Conservation (phyloP, 2,329 filamentous ascomycete species). For the Cryphonectria nitschkei region DNA sequence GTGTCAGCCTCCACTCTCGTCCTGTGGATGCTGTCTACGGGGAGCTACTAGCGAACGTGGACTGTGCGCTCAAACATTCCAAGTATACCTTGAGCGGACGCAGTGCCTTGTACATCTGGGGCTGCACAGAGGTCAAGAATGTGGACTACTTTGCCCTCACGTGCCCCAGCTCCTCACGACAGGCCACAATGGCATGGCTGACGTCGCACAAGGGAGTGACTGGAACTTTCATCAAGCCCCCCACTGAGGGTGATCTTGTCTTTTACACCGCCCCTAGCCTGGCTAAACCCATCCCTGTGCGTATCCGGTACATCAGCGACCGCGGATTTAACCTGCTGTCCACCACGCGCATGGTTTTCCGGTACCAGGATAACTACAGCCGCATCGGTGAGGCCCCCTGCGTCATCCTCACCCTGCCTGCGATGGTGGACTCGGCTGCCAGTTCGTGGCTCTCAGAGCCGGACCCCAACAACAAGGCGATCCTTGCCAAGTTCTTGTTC, state of each 20-base stretch:
- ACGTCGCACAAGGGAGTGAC: conserved; percentile 39
- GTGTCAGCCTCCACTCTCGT: not conserved
- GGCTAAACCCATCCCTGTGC: conserved; percentile 36
- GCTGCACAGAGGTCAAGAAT: conserved; percentile 38
- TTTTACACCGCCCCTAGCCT: conserved; percentile 44
- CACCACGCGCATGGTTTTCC: not conserved
- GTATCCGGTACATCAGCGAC: conserved; percentile 43
- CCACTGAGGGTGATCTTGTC: conserved; percentile 44
- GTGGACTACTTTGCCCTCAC: conserved; percentile 44
- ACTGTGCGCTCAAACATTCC: conserved; percentile 45
- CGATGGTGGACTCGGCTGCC: conserved; percentile 42
- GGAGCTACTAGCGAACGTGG: conserved; percentile 46
- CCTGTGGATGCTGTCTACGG: conserved; percentile 34
- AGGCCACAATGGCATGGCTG: conserved; percentile 47
- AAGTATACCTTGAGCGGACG: conserved; percentile 52
- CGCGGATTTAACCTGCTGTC: conserved; percentile 18
- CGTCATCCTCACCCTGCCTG: conserved; percentile 40
- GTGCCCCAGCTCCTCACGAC: conserved; percentile 42
- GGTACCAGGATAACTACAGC: conserved; percentile 1
- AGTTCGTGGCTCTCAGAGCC: conserved; percentile 36
- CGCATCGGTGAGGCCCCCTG: not conserved
- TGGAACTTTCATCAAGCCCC: conserved; percentile 30
- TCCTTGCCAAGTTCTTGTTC: conserved; percentile 38
- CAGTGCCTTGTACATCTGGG: conserved; percentile 50
- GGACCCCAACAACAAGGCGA: conserved; percentile 26